A percentile compares a stretch with the other conserved stretches of the same genome.
Evolutionary conservation across 306 rosid genomes (phyloP).

Genomic region (Quercus gilva): DNA sequence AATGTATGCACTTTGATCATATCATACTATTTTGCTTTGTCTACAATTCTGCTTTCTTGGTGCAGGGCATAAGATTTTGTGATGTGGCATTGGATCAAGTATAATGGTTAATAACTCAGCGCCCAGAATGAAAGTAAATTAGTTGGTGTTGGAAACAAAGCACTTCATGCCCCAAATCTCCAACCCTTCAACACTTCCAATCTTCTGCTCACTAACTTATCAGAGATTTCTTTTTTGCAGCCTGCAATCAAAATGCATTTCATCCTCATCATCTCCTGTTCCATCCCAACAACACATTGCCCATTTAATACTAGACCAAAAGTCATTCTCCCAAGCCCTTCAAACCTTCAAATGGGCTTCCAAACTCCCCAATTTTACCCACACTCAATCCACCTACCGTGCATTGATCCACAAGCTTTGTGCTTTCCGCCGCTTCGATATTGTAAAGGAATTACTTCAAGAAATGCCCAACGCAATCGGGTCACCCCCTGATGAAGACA

Average conservation of each 20-base stretch:
- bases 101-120: too few species aligned
- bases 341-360: conserved; percentile 77
- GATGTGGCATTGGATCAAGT: too few species aligned
- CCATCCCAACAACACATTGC: conserved; percentile 48
- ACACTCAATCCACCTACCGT: conserved; percentile 67
- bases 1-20: too few species aligned
- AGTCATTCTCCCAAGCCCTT: conserved; percentile 48
- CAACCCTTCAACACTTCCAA: neutral
- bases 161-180: conserved; percentile 2
- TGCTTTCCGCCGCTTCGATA: conserved; percentile 55
- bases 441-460: conserved; percentile 66
- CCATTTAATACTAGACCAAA: conserved; percentile 56
- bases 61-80: too few species aligned
- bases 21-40: too few species aligned
- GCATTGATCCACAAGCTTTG: conserved; percentile 66
- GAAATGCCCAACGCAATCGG: conserved; percentile 68
- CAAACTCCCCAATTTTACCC: conserved; percentile 46
- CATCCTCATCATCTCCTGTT: conserved; percentile 24
- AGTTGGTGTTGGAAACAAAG: neutral
- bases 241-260: conserved; percentile 6
- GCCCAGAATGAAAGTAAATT: too few species aligned
- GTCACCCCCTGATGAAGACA: conserved; percentile 43
- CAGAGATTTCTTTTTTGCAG: conserved; percentile 1
- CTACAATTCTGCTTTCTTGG: too few species aligned
- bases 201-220: neutral